Base-by-base conservation (phyloP, 2,329 filamentous ascomycete species). In the Colletotrichum godetiae region DNA sequence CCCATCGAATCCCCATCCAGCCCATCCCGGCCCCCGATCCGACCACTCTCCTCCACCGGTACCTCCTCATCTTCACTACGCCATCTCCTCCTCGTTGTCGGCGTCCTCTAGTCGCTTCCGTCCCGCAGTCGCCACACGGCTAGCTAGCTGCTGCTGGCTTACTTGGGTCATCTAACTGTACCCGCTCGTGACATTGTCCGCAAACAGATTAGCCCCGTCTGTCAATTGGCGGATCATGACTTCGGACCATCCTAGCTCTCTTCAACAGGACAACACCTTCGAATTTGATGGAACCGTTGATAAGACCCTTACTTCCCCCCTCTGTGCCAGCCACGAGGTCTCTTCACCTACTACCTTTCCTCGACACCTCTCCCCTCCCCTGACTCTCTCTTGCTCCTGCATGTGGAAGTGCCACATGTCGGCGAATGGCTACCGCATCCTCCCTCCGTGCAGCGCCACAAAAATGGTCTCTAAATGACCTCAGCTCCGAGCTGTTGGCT, bases 401-500 rank as follows among this genome's bases (percentile, higher is more conserved):
- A 73, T 70, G 70, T 73, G 60, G 70, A 73, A 73, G 70, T 49
- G 67, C 74, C 63, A 66, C 49, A 72, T 63, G 61, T 61, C 64
- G 73, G 73, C 76, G 75, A 75, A 78, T 78, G 76, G 75, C 76
- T 61, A 74, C 76, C 65, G 72, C 72, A 57, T 74, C 76, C 55
- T 61, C 73, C 57, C 74, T 70, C 67, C 65, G 57, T 73, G 67
- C 42, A 66, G 35, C 70, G 64, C 57, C 60, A 55, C 74, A 67
- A 35, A 76, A 55, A 64, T 79, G 78, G 76, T 81, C 79, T 11
- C 75, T 84, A 24, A 75, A 81, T 64, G 77, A 80, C 65, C 80
- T 87, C 22, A 86, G 83, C 76, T 81, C 84, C 5, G 86, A 87
- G 77, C 76, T 87, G 19, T 62, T 87, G n/a, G 76, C 78, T 65